Percentiles rank a stretch among this genome's conserved stretches.
These are phyloP conservation scores for Coemansia sp. DNA, from an alignment of 192 early-diverging fungal genomes.

Conservation along the genomic window DNA sequence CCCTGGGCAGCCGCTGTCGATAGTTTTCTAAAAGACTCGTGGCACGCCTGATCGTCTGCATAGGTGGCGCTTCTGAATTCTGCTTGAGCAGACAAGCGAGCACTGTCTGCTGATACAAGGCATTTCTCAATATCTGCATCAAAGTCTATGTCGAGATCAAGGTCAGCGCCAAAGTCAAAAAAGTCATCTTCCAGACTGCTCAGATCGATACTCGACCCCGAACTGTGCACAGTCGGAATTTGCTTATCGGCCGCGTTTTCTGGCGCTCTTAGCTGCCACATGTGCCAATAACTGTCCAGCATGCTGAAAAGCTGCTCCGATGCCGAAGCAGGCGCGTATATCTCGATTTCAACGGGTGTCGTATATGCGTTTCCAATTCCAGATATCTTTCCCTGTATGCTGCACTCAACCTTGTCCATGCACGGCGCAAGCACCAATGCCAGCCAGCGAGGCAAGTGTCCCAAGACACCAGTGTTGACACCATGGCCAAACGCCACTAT, in stretches of 20 bases:
- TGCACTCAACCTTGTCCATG: conserved; percentile 23
- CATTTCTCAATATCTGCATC: not conserved
- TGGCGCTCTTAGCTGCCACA: conserved; percentile 35
- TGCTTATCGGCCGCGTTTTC: not conserved
- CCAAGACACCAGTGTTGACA: conserved; percentile 12
- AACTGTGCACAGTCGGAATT: not conserved
- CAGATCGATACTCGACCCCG: not conserved
- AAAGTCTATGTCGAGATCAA: conserved; percentile 1
- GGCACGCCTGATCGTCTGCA: too few species aligned
- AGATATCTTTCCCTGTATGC: conserved; percentile 19
- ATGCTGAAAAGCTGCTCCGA: not conserved
- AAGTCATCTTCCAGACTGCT: not conserved
- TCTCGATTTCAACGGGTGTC: conserved; percentile 15
- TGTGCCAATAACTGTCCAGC: conserved; percentile 31
- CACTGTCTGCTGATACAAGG: not conserved
- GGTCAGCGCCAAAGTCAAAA: conserved; percentile 1
- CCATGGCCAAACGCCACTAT: conserved; percentile 15
- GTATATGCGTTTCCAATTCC: conserved; percentile 22
- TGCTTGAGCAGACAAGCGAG: not conserved
- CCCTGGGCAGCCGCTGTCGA: too few species aligned
- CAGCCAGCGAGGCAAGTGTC: conserved; percentile 44
- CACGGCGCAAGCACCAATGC: conserved; percentile 42
- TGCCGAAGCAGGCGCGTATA: conserved; percentile 11
- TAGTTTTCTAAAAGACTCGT: too few species aligned
- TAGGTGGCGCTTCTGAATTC: not conserved